Evolutionary conservation across 116 monocot species (phyloP), one percentile per base, ranked within the genome.

Genomic region (Trichopus zeylanicus): DNA sequence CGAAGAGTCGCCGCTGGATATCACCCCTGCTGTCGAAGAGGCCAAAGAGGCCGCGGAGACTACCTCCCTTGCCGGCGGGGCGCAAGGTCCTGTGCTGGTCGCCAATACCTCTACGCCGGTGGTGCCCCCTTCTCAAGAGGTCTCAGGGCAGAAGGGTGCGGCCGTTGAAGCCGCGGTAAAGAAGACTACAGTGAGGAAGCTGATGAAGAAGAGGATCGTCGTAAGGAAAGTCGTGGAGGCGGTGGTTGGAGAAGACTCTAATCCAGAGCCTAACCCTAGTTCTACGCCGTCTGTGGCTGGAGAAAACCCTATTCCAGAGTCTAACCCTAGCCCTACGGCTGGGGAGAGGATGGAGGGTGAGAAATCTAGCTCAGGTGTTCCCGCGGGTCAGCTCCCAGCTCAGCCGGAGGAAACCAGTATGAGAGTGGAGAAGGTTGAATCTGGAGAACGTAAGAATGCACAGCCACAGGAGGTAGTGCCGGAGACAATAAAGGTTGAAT

Each of bases 201-300:
- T 78, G 31, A 38, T 79, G 29, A 92, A 70, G 70, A 72, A 68
- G 60, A 81, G 60, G 54, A 66, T 75, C n/a, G 63, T 81, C n/a
- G 68, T 78, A 6, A 81, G 71, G 61, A 86, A 75, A 58, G 77
- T 77, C 6, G 71, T 74, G 0, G 81, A 80, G 53, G n/a, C n/a
- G n/a, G n/a, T n/a, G n/a, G n/a, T n/a, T n/a, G n/a, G n/a, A n/a
- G 55, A 55, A 21, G 27, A 38, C 18, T 26, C 38, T 26, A 49
- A 26, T 3, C 30, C 66, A 26, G 15, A 26, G 22, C 16, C 16
- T 48, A 28, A 33, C 29, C 28, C 51, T 30, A 58, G 62, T 7
- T 16, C 22, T 32, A 49, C 8, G 12, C 12, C 7, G n/a, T n/a
- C n/a, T n/a, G n/a, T n/a, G n/a, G n/a, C n/a, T n/a, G n/a, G n/a